phyloP scores from a whole-genome alignment of 2,329 filamentous ascomycete genomes.

The Nothomitra cinnamomea region DNA sequence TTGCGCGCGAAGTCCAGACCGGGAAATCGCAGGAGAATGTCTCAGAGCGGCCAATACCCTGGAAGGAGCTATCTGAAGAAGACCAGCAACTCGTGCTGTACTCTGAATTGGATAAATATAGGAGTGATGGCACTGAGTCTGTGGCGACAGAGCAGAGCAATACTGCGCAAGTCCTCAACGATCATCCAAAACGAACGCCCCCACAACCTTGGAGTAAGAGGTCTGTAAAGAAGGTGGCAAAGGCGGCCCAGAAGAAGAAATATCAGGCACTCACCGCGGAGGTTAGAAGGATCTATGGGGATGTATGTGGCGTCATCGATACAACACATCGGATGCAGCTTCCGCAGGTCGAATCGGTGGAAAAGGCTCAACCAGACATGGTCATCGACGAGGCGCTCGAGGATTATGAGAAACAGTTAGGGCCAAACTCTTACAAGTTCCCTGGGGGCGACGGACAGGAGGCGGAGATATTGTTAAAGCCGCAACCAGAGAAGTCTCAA shows the following conservation, averaged over 20 bases:
- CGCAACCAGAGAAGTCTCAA: neutral
- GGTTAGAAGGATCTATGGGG: slow-evolving; percentile 26
- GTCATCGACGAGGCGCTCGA: neutral
- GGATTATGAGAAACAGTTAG: neutral
- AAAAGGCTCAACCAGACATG: neutral
- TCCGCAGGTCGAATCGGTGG: neutral
- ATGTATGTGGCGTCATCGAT: slow-evolving; percentile 24
- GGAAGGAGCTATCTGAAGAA: slow-evolving; percentile 6
- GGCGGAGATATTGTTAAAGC: neutral
- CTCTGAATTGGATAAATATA: slow-evolving; percentile 4
- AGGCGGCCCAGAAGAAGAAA: neutral
- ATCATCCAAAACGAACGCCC: neutral
- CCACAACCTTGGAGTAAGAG: neutral
- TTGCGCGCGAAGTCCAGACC: slow-evolving; percentile 9
- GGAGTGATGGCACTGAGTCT: neutral
- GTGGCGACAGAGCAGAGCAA: neutral
- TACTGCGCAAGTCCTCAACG: neutral
- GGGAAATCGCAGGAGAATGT: neutral
- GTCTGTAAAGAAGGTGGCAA: neutral
- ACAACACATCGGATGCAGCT: slow-evolving; percentile 12
- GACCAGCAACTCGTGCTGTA: slow-evolving; percentile 19
- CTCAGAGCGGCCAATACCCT: neutral
- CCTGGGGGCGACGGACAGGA: neutral
- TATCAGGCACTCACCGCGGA: slow-evolving; percentile 21
- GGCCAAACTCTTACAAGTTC: neutral